phyloP scores from a whole-genome alignment of 2,329 filamentous ascomycete species.

The Ascochyta rabiei region DNA sequence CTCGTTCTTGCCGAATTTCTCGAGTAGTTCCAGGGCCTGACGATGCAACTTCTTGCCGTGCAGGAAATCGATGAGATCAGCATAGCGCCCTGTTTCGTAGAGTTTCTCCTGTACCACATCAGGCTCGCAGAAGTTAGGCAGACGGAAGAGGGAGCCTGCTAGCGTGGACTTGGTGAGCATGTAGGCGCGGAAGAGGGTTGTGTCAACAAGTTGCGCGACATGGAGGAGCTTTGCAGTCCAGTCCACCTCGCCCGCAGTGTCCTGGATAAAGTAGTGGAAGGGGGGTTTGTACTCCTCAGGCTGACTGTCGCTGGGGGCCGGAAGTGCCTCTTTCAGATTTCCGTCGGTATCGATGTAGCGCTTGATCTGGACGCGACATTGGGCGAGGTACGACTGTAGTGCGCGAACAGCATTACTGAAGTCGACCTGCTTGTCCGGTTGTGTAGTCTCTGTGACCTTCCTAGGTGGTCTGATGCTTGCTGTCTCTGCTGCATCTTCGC shows the following conservation, averaged over 20 bases:
- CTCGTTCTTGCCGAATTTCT: constrained; percentile 72
- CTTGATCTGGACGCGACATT: constrained; percentile 73
- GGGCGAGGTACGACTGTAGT: constrained; percentile 85
- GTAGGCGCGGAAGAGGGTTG: constrained; percentile 89
- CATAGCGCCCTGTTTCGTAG: constrained; percentile 85
- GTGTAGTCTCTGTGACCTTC: constrained; percentile 52
- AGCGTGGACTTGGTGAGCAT: constrained; percentile 90
- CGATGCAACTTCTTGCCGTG: constrained; percentile 93
- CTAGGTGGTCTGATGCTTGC: constrained; percentile 55
- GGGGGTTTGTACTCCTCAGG: constrained; percentile 47
- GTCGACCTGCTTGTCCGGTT: constrained; percentile 62
- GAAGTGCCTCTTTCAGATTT: constrained; percentile 62
- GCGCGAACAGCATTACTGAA: constrained; percentile 81
- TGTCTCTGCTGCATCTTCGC: constrained; percentile 62
- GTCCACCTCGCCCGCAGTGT: constrained; percentile 50
- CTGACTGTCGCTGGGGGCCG: constrained; percentile 51
- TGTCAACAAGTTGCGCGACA: constrained; percentile 87
- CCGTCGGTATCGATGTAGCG: constrained; percentile 66
- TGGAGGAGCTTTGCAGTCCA: constrained; percentile 74
- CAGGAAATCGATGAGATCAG: constrained; percentile 95
- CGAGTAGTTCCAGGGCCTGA: constrained; percentile 81
- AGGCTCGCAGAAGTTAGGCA: constrained; percentile 96
- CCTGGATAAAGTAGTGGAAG: constrained; percentile 52
- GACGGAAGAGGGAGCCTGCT: constrained; percentile 87
- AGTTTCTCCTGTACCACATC: constrained; percentile 93